Evolutionary conservation across 345 rosid genomes (phyloP).

Genomic region (Erysimum cheiranthoides): DNA sequence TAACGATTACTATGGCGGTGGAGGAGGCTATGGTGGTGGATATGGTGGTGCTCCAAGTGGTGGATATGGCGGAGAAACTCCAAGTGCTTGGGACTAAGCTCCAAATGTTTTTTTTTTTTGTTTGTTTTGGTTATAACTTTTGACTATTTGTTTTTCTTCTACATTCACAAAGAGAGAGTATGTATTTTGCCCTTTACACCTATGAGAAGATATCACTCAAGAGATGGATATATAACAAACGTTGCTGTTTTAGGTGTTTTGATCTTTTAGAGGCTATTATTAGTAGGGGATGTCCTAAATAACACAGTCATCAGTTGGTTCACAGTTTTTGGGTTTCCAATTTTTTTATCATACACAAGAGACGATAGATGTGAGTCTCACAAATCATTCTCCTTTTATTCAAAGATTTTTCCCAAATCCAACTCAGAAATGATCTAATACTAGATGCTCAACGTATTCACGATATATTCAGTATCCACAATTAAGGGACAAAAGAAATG

Average conservation of each 20-base stretch:
- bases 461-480: no score
- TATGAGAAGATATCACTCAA: conserved; percentile 22
- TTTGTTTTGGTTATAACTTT: conserved; percentile 26
- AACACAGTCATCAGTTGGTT: conserved; percentile 10
- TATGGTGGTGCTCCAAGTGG: conserved; percentile 48
- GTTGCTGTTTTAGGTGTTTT: conserved; percentile 35
- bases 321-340: conserved; percentile 9
- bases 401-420: no score
- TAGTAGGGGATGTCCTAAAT: conserved; percentile 2
- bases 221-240: conserved; percentile 42
- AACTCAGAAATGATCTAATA: no score
- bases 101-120: conserved; percentile 30
- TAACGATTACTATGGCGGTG: conserved; percentile 49
- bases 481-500: no score
- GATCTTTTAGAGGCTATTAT: conserved; percentile 2
- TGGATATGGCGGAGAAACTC: conserved; percentile 52
- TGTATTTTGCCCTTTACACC: conserved; percentile 40
- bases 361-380: neutral
- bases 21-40: conserved; percentile 49
- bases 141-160: conserved; percentile 32
- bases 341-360: neutral
- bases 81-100: conserved; percentile 78
- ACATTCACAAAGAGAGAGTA: conserved; percentile 38
- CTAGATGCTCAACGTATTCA: no score
- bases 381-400: neutral